A percentile compares a stretch with the other conserved stretches of the same genome.
These are phyloP conservation scores for Daldinia vernicosa DNA, from an alignment of 495 filamentous ascomycete species.

Conservation along the genomic window DNA sequence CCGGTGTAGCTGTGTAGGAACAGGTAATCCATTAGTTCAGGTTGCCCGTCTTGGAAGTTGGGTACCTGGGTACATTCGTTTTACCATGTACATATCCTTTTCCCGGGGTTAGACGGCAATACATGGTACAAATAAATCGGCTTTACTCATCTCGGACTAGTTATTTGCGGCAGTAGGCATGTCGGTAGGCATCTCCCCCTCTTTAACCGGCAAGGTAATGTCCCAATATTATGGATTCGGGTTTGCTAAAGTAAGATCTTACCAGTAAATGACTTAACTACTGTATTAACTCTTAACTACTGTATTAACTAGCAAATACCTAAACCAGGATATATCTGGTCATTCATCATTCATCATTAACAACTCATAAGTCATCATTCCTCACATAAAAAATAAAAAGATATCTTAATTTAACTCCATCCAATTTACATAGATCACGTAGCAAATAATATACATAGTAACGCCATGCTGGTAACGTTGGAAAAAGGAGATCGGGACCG, in stretches of 20 bases:
- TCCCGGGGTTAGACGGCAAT: not conserved
- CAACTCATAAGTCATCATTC: not conserved
- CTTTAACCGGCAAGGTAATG: not conserved
- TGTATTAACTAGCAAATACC: no score
- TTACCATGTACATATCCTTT: not conserved
- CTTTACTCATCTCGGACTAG: slow-evolving; percentile 16
- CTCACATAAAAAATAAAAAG: no score
- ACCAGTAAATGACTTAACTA: not conserved
- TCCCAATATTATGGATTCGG: slow-evolving; percentile 20
- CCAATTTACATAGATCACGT: no score
- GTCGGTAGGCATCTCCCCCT: slow-evolving; percentile 1
- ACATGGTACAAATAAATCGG: not conserved
- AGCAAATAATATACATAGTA: no score
- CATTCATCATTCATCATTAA: not conserved
- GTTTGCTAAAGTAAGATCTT: slow-evolving; percentile 9
- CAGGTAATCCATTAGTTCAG: no score
- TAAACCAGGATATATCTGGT: no score
- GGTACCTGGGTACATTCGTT: not conserved
- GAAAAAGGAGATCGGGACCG: slow-evolving; percentile 25
- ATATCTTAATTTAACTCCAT: not conserved
- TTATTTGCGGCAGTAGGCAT: slow-evolving; percentile 5
- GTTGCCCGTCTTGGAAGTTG: not conserved
- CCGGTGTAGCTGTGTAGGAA: no score
- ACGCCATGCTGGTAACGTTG: no score
- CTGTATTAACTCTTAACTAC: no score